These are phyloP conservation scores for Alternaria alternata DNA, from an alignment of 2,329 filamentous ascomycete genomes.

Conservation along the genomic window DNA sequence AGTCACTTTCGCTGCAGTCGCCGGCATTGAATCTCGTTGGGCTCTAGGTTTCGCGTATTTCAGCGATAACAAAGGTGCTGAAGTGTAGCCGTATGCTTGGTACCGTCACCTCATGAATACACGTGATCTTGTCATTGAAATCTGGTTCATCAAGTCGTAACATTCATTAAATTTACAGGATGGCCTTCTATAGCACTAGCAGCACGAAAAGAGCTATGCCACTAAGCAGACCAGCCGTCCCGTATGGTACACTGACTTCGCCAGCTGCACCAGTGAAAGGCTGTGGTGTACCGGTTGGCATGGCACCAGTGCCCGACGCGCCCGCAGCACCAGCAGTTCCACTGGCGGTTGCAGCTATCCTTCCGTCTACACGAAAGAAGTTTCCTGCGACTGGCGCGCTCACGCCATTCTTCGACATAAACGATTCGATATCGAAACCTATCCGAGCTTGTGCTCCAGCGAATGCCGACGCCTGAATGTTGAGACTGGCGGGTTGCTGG, in stretches of 20 bases:
- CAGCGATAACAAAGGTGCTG: neutral
- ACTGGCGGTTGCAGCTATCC: constrained; percentile 16
- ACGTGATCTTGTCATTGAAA: neutral
- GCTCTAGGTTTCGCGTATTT: neutral
- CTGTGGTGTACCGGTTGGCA: constrained; percentile 16
- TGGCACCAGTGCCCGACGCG: constrained; percentile 22
- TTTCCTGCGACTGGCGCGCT: constrained; percentile 42
- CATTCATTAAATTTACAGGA: neutral
- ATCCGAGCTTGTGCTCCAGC: constrained; percentile 31
- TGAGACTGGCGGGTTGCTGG: constrained; percentile 37
- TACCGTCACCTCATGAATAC: neutral
- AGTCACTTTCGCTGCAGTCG: neutral
- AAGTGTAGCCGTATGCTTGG: neutral
- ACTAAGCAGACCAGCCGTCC: constrained; percentile 23
- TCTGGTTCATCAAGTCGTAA: neutral
- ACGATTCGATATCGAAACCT: constrained; percentile 40
- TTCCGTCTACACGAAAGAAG: constrained; percentile 48
- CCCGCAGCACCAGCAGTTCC: neutral
- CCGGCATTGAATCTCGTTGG: neutral
- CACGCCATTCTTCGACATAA: constrained; percentile 36
- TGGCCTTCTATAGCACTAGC: constrained; percentile 13
- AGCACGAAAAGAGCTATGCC: constrained; percentile 25
- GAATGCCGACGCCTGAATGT: constrained; percentile 34
- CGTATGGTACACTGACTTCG: constrained; percentile 16
- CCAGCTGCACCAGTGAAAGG: constrained; percentile 34